Conservation (phyloP, 2,329 filamentous ascomycete species). For the Ceratocystis destructans region DNA sequence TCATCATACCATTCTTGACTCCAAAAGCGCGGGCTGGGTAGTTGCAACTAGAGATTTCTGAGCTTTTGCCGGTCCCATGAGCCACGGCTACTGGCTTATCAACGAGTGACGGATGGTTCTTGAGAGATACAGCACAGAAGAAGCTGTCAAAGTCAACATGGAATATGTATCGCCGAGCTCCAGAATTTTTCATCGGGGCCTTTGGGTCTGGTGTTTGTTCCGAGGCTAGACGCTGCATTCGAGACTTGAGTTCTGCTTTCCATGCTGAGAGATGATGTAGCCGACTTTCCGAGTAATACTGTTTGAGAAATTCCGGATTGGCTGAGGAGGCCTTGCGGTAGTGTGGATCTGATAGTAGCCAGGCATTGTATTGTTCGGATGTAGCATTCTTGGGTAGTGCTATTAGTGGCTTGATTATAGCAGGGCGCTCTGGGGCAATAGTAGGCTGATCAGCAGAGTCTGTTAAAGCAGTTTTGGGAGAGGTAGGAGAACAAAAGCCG, state of each 20-base stretch:
- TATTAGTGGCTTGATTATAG: neutral
- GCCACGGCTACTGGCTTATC: conserved; percentile 80
- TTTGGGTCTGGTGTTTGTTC: conserved; percentile 44
- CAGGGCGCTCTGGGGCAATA: neutral
- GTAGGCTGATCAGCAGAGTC: neutral
- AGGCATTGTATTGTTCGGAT: conserved; percentile 83
- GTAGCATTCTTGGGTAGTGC: conserved; percentile 51
- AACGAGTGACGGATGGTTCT: conserved; percentile 58
- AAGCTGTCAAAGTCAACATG: conserved; percentile 99
- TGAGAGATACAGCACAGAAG: conserved; percentile 82
- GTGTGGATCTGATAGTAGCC: conserved; percentile 68
- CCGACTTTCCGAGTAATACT: conserved; percentile 89
- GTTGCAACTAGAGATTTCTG: conserved; percentile 95
- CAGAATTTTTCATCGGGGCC: conserved; percentile 40
- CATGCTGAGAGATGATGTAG: conserved; percentile 90
- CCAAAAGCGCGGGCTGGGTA: conserved; percentile 78
- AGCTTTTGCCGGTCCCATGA: conserved; percentile 70
- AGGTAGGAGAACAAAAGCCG: neutral
- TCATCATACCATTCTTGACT: conserved; percentile 98
- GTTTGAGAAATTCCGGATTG: conserved; percentile 84
- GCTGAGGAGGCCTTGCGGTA: conserved; percentile 80
- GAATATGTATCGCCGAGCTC: conserved; percentile 66
- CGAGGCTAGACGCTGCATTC: conserved; percentile 65
- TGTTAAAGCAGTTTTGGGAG: neutral
- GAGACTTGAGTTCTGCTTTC: conserved; percentile 88